Percentiles rank a stretch among this genome's conserved stretches.
Conservation (phyloP, 495 filamentous ascomycete species). For the Neurospora terricola region DNA sequence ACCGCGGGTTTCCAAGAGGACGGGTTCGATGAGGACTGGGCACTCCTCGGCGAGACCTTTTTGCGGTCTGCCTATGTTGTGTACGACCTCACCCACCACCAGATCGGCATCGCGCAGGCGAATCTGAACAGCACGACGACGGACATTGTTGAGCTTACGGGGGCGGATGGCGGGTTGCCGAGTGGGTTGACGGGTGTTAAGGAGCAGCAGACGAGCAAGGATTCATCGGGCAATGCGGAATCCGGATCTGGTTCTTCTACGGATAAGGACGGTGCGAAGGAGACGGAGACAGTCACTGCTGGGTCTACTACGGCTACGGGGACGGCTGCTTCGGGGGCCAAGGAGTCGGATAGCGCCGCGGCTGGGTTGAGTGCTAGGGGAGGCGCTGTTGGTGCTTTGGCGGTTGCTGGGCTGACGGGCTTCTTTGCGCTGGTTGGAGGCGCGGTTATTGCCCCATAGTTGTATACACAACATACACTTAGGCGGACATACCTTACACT, state of each 20-base stretch:
- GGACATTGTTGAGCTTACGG: constrained; percentile 33
- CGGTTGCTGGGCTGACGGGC: constrained; percentile 10
- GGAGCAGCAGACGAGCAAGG: constrained; percentile 15
- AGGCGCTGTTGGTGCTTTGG: constrained; percentile 5
- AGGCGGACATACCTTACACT: not conserved
- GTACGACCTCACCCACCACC: constrained; percentile 75
- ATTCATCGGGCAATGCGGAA: not conserved
- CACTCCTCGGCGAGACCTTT: constrained; percentile 75
- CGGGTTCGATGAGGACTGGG: constrained; percentile 12
- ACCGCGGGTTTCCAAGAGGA: constrained; percentile 13
- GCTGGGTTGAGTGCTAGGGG: constrained; percentile 5
- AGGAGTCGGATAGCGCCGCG: not conserved
- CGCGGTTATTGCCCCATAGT: constrained; percentile 15
- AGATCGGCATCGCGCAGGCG: constrained; percentile 79
- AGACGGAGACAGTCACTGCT: not conserved
- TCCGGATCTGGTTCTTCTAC: not conserved
- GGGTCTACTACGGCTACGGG: not conserved
- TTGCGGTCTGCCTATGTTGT: constrained; percentile 88
- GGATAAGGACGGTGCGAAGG: not conserved
- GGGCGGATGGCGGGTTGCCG: constrained; percentile 28
- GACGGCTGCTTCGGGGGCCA: constrained; percentile 1
- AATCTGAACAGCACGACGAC: constrained; percentile 62
- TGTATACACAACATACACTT: not conserved
- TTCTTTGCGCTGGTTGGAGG: constrained; percentile 18
- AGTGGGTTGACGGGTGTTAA: constrained; percentile 24